These are phyloP conservation scores for Artemisia annua DNA, from an alignment of 129 eudicot species.

Conservation along the genomic window DNA sequence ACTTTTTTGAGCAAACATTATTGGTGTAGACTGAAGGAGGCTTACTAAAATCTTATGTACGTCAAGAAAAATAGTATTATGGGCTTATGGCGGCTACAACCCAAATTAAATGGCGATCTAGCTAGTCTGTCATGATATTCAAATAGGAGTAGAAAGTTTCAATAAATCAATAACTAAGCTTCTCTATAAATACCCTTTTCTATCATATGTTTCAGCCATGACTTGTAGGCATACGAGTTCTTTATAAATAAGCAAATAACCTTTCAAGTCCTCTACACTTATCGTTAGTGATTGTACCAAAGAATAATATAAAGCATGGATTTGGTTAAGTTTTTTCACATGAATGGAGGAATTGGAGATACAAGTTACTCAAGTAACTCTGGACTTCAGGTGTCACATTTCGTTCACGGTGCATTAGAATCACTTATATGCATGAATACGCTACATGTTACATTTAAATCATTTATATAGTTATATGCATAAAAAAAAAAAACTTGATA, in stretches of 20 bases:
- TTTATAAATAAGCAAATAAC: background rate
- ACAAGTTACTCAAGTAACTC: conserved; percentile 9
- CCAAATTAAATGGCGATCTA: no score
- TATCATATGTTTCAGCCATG: background rate
- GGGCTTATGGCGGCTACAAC: no score
- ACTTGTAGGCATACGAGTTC: conserved; percentile 3
- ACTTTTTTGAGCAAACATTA: no score
- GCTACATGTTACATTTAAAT: background rate
- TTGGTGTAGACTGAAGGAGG: no score
- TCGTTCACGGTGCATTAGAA: no score
- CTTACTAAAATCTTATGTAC: no score
- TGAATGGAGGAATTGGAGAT: conserved; percentile 10
- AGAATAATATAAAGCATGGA: background rate
- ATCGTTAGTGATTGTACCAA: background rate
- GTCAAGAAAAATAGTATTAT: no score
- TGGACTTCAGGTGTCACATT: background rate
- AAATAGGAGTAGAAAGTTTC: no score
- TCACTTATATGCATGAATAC: no score
- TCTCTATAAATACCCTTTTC: no score
- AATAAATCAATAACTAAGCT: no score
- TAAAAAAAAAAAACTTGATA: background rate
- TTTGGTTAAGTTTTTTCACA: conserved; percentile 4
- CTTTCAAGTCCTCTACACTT: background rate
- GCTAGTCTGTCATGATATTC: no score
- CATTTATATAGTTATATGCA: background rate